Evolutionary conservation across 2,329 filamentous ascomycete genomes (phyloP), one percentile per base, ranked within the genome.

Genomic region (Penicillium sp.): DNA sequence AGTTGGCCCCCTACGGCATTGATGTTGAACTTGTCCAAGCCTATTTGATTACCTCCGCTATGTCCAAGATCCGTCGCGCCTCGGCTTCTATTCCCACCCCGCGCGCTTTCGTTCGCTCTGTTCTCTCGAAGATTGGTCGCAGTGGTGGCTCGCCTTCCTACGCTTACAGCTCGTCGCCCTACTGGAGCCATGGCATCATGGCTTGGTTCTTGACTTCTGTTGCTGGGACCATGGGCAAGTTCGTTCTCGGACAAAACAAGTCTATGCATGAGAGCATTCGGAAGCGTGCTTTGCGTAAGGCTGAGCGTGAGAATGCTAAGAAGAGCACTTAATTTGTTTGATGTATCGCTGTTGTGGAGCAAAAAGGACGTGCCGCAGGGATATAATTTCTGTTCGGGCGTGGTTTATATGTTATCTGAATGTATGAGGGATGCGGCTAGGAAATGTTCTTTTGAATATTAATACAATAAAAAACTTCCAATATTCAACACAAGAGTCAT

Each of bases 21-120:
- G 87, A 91, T 60, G 91, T 96, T n/a, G 87, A 97, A 74, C 84
- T 97, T 45, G 87, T 96, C 27, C 84, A 97, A 64, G 91, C 89
- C 65, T 95, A 99, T 74, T 84, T 99, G 44, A 90, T 99, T 67
- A 96, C 91, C 4, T 93, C 90, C 1, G 91, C 93, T 68, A 99
- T 99, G 94, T 93, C 89, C 76, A 99, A 99, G 82, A 85, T 99
- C 65, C 88, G 90, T 66, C 88, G 87, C 53, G 79, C 91, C 0
- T 93, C 84, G 60, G 75, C 86, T 42, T 78, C 91, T 53, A 88
- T 97, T 42, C 94, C 94, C 9, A 91, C 82, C 55, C 89, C 93
- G 13, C 88, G 87, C 71, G 78, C 81, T 50, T 97, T 97, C 72
- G 94, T 99, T 53, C 84, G 83, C 65, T 79, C 89, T 7, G 84